Base-by-base conservation (phyloP, 2,329 filamentous ascomycete genomes). In the Alternaria brassicicola region DNA sequence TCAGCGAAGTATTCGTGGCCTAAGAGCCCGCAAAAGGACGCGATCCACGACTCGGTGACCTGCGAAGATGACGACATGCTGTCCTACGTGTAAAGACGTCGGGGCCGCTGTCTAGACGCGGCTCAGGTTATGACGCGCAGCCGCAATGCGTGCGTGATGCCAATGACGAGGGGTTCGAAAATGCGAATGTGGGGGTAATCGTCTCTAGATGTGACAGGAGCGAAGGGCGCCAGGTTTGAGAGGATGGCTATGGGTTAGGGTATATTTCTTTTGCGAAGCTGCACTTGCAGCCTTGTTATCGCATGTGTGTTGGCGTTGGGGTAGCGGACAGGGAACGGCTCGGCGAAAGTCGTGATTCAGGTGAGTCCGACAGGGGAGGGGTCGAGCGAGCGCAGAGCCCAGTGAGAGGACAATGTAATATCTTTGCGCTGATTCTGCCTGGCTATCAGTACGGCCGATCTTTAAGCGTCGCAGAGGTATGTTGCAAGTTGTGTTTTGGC, bases 1-100 rank as follows among this genome's bases (percentile, higher is more conserved):
- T 99, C 95, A 63, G 95, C 95, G 79, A 99, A 99, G 82, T 98
- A 99, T 79, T 99, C 95, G 78, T 99, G 95, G 62, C 95, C 95
- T 60, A 98, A 86, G 43, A 98, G 84, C 36, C 92, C 93, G 83
- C 95, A 99, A 79, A 97, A 99, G 57, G 93, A 96, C 64, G 92
- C 90, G 82, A 99, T 98, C 95, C 95, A 99, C 55, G 93, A 96
- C 83, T 99, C 95, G 67, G 85, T 83, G 41, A 85, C 83, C 65
- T 84, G 82, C 38, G 83, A 85, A 26, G 82, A 84, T 56, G 83
- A 83, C 57, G 84, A 85, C 84, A 86, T 86, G 71, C 41, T 65
- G 61, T 36, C 41, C 36, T 26, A 21, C 6, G 51, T 52, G 35
- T 36, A 39, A 39, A 13, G 43, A 38, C 55, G 36, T 35, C 36